A percentile compares a stretch with the other conserved stretches of the same genome.
Evolutionary conservation across 305 asterid species (phyloP).

Genomic region (Fraxinus platypoda): DNA sequence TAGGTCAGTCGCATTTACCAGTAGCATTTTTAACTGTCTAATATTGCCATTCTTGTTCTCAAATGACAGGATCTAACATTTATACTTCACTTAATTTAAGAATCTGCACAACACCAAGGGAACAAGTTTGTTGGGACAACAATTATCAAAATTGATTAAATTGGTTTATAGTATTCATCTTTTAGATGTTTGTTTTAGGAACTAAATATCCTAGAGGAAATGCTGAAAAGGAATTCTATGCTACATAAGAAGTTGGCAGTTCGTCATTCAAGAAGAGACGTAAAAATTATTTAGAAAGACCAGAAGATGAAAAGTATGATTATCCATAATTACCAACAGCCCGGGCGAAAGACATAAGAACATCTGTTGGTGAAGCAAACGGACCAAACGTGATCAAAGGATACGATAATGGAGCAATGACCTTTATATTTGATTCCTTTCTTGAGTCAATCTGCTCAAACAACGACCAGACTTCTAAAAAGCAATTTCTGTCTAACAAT

Average conservation of each 20-base stretch:
- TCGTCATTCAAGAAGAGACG: background rate
- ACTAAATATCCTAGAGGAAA: background rate
- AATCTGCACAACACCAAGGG: background rate
- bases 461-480: slow-evolving; percentile 15
- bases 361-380: slow-evolving; percentile 85
- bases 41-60: background rate
- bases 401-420: slow-evolving; percentile 58
- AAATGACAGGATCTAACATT: background rate
- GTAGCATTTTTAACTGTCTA: background rate
- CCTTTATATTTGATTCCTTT: slow-evolving; percentile 58
- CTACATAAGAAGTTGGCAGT: background rate
- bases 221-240: slow-evolving; percentile 1
- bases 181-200: slow-evolving; percentile 1
- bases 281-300: background rate
- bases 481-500: slow-evolving; percentile 4
- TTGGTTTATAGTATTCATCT: background rate
- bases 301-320: slow-evolving; percentile 9
- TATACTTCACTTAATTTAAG: background rate
- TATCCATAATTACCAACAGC: slow-evolving; percentile 66
- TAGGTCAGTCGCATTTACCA: background rate
- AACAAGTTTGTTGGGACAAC: background rate
- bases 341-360: slow-evolving; percentile 63
- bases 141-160: background rate
- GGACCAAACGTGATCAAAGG: slow-evolving; percentile 92
- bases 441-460: slow-evolving; percentile 79